These are phyloP conservation scores for Pythium apleroticum DNA, from an alignment of 352 stramenopile genomes.

Conservation along the genomic window DNA sequence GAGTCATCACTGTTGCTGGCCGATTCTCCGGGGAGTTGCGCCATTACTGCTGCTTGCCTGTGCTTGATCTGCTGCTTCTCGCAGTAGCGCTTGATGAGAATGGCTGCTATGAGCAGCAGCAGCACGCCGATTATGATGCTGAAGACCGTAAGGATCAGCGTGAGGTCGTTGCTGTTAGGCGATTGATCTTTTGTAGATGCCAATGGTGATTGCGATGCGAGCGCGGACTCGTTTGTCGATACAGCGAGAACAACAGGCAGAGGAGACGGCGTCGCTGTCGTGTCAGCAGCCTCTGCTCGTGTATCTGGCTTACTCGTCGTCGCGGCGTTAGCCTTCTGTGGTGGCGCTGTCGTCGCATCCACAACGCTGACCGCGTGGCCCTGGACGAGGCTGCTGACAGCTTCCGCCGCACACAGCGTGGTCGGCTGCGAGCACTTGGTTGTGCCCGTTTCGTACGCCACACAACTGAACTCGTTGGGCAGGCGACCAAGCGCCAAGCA, in stretches of 20 bases:
- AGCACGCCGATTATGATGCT: background rate
- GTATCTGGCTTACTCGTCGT: background rate
- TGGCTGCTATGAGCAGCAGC: background rate
- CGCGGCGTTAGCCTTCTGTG: background rate
- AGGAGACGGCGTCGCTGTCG: background rate
- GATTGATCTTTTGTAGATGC: background rate
- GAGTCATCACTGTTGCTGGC: background rate
- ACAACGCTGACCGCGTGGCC: background rate
- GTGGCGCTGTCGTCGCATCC: background rate
- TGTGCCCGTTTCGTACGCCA: background rate
- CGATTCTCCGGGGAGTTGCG: background rate
- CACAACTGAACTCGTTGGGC: background rate
- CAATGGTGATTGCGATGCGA: background rate
- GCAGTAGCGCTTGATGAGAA: background rate
- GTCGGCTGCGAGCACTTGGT: background rate
- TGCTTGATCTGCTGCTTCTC: background rate
- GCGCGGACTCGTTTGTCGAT: background rate
- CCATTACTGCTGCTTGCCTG: background rate
- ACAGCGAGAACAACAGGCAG: background rate
- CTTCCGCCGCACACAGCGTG: background rate
- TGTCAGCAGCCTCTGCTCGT: background rate
- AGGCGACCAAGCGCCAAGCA: background rate
- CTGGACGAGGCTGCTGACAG: background rate
- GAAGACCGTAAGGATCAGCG: background rate
- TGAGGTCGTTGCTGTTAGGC: background rate